Conservation (phyloP, 805 yeast genomes). For the Komagataella pastoris region DNA sequence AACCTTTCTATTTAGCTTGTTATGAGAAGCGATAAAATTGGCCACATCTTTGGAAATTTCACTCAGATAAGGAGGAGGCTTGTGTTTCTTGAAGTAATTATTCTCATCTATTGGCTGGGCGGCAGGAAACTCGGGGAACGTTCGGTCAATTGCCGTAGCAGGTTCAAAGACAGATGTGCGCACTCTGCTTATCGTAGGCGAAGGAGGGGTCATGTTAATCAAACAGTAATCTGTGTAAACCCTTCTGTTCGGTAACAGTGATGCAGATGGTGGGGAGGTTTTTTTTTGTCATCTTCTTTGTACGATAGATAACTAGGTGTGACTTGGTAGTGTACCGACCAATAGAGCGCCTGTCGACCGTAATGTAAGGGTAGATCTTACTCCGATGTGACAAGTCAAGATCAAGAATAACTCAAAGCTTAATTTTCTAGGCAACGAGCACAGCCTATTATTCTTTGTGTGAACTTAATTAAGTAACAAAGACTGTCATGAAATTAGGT, state of each 20-base stretch:
- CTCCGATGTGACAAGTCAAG: not conserved
- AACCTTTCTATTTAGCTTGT: slow-evolving; percentile 29
- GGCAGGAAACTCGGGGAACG: slow-evolving; percentile 63
- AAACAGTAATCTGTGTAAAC: slow-evolving; percentile 8
- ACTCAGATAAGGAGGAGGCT: slow-evolving; percentile 61
- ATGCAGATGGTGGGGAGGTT: slow-evolving; percentile 14
- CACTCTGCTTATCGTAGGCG: slow-evolving; percentile 13
- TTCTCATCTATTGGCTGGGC: slow-evolving; percentile 67
- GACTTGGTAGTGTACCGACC: not conserved
- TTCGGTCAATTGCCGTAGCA: slow-evolving; percentile 65
- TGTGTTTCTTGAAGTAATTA: slow-evolving; percentile 56
- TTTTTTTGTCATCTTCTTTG: not conserved
- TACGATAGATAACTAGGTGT: not conserved
- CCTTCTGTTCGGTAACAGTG: slow-evolving; percentile 27
- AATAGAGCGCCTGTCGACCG: not conserved
- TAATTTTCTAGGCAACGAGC: too few species aligned
- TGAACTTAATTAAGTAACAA: too few species aligned
- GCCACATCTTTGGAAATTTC: slow-evolving; percentile 43
- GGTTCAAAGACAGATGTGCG: slow-evolving; percentile 65
- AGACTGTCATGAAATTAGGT: too few species aligned
- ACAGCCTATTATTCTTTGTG: too few species aligned
- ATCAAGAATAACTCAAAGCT: too few species aligned
- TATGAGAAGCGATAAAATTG: slow-evolving; percentile 50
- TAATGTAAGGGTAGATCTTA: not conserved
- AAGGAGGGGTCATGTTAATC: slow-evolving; percentile 4